Percentiles rank a stretch among this genome's conserved stretches.
These are phyloP conservation scores for Cyclotella cryptica DNA, from an alignment of 108 stramenopile species.

Conservation along the genomic window DNA sequence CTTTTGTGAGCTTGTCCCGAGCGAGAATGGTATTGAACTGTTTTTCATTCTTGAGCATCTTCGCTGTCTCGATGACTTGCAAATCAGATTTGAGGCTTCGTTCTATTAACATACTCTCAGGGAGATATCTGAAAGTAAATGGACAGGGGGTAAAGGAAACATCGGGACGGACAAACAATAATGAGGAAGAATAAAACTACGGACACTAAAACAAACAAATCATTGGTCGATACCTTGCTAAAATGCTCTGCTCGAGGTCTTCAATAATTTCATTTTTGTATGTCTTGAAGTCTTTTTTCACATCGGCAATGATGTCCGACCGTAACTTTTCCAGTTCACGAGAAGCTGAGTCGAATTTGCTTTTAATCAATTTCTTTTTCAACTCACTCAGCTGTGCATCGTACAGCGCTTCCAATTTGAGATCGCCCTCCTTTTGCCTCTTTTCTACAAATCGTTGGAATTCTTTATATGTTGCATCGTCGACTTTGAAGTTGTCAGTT, in stretches of 20 bases:
- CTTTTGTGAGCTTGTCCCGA: conserved; percentile 21
- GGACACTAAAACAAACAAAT: not conserved
- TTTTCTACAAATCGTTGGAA: conserved; percentile 78
- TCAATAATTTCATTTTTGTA: conserved; percentile 89
- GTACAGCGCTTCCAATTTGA: conserved; percentile 82
- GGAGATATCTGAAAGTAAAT: conserved; percentile 64
- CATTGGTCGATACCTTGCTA: conserved; percentile 83
- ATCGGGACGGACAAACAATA: not conserved
- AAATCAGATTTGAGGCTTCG: conserved; percentile 63
- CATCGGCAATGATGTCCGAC: conserved; percentile 72
- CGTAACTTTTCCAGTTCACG: conserved; percentile 71
- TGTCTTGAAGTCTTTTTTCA: conserved; percentile 80
- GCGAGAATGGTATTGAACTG: conserved; percentile 78
- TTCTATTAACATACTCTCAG: conserved; percentile 88
- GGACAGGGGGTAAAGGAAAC: not conserved
- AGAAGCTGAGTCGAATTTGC: conserved; percentile 72
- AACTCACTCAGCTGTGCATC: conserved; percentile 67
- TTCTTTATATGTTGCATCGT: conserved; percentile 74
- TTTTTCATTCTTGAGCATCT: conserved; percentile 66
- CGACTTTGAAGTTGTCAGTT: conserved; percentile 79
- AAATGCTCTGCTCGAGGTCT: conserved; percentile 78
- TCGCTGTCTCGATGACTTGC: conserved; percentile 75
- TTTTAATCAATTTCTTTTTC: conserved; percentile 69
- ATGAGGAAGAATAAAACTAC: not conserved
- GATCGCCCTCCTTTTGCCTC: conserved; percentile 71